Percentiles rank a stretch among this genome's conserved stretches.
Evolutionary conservation across 225 moss, liverwort and hornwort genomes (phyloP).

Genomic region (Polytrichum commune): DNA sequence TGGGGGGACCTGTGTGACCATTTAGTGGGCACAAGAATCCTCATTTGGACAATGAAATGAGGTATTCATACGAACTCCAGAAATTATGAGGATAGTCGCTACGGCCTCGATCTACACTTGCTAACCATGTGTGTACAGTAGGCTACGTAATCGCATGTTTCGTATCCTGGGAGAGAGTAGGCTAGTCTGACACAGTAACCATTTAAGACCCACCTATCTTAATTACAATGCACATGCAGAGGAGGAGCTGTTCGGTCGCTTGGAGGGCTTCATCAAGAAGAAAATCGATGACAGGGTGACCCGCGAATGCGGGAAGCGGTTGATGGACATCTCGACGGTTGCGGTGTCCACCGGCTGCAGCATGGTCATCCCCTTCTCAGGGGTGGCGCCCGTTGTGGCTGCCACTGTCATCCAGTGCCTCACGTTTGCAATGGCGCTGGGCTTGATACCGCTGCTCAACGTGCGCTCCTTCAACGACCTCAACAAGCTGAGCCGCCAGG

Average conservation of each 20-base stretch:
- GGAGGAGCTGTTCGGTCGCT: conserved; percentile 5
- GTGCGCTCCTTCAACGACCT: conserved; percentile 33
- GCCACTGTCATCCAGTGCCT: conserved; percentile 53
- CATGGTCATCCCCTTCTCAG: conserved; percentile 42
- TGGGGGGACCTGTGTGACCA: too few species aligned
- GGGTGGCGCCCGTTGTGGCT: conserved; percentile 49
- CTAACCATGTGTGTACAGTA: too few species aligned
- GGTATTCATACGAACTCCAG: too few species aligned
- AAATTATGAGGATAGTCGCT: too few species aligned
- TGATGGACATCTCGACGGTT: conserved; percentile 40
- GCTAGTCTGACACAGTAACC: too few species aligned
- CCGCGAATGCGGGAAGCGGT: conserved; percentile 34
- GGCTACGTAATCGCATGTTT: too few species aligned
- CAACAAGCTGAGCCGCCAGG: conserved; percentile 17
- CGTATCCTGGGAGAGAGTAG: too few species aligned
- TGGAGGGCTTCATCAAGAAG: conserved; percentile 35
- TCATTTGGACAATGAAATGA: too few species aligned
- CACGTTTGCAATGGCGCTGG: conserved; percentile 31
- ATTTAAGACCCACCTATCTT: too few species aligned
- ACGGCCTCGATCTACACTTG: too few species aligned
- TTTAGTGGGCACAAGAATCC: too few species aligned
- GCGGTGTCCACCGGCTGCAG: conserved; percentile 22
- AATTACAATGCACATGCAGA: conserved; percentile 2
- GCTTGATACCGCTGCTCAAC: conserved; percentile 46
- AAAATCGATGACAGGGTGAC: conserved; percentile 23